Conservation (phyloP, 202 grass and related monocot genomes). For the Brachypodium distachyon region DNA sequence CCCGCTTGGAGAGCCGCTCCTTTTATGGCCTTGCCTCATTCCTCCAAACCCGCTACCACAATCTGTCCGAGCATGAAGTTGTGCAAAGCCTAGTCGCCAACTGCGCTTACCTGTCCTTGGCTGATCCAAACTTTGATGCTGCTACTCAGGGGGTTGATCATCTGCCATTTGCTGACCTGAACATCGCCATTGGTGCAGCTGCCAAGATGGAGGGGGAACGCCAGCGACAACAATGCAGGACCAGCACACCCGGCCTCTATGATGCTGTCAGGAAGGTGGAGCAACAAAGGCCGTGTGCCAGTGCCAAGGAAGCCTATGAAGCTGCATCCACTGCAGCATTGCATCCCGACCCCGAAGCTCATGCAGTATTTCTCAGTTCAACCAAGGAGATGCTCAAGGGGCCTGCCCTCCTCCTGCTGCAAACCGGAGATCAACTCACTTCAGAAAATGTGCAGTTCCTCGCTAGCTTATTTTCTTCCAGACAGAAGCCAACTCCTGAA, state of each 20-base stretch:
- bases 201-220: neutral
- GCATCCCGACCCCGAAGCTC: neutral
- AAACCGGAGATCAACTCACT: neutral
- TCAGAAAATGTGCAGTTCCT: neutral
- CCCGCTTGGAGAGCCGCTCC: slow-evolving; percentile 5
- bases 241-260: neutral
- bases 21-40: slow-evolving; percentile 16
- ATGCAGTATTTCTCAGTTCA: neutral
- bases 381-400: neutral
- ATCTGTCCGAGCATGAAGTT: neutral
- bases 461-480: neutral
- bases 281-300: neutral
- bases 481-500: neutral
- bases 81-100: neutral
- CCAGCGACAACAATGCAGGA: neutral
- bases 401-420: neutral
- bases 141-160: neutral
- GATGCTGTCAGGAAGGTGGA: neutral
- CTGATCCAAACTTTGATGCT: neutral
- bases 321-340: slow-evolving; percentile 7
- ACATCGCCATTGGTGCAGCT: neutral
- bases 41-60: slow-evolving; percentile 5
- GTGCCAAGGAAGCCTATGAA: neutral
- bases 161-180: neutral
- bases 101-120: neutral